Evolutionary conservation across 2,329 filamentous ascomycete species (phyloP), one percentile per base, ranked within the genome.

Genomic region (Stylonectria norvegica): DNA sequence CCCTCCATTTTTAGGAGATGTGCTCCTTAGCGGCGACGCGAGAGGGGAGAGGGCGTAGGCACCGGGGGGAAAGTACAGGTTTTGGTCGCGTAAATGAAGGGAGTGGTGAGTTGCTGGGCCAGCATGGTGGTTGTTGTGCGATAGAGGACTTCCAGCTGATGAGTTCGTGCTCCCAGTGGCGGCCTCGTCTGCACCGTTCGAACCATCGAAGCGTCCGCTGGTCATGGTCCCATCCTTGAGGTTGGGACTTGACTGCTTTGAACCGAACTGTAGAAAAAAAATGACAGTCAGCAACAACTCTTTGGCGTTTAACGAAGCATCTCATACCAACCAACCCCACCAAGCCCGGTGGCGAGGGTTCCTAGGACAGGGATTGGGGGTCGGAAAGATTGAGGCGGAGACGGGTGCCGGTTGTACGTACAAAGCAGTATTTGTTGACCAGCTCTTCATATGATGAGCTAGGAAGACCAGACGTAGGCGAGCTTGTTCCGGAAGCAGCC

Each of bases 401-500:
- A 42, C 57, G 56, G 38, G 59, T 52, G 54, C 63, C 62, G 52
- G 66, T 67, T 61, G 77, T 77, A 95, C 91, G 82, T 91, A 96
- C 91, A 81, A 97, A 98, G 78, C 93, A 98, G 76, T 95, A 98
- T 74, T 95, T 96, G 74, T 95, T 90, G 66, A 98, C 86, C 52
- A 98, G 79, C 69, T 98, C 93, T 69, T 94, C 88, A 65, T 98
- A 97, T 45, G 91, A 90, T 45, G 88, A 83, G 50, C 89, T 94
- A 45, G 90, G 80, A 52, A 95, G 83, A 58, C 67, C 68, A 34
- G 69, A 54, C 49, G 67, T 64, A 72, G 73, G 62, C 59, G 77
- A 71, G 68, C 77, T 59, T 66, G 79, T 62, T 42, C 68, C 68
- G 45, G 65, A 59, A 38, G 65, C 57, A 33, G 49, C 23, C 20